Percentiles rank a stretch among this genome's conserved stretches.
These are phyloP conservation scores for Alloascoidea africana DNA, from an alignment of 805 yeast species.

Conservation along the genomic window DNA sequence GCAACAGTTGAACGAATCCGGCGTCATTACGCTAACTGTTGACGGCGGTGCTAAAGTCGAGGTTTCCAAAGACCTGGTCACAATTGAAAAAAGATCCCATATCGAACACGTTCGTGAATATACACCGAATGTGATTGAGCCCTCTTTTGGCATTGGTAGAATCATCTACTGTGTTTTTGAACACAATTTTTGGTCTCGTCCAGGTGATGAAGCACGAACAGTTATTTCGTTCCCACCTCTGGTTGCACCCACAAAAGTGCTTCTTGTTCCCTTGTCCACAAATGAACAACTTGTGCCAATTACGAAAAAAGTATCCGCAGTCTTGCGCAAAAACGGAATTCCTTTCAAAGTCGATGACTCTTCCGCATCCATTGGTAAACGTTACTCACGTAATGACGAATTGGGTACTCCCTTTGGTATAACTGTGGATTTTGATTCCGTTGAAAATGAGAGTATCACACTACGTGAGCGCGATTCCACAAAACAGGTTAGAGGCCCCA, in stretches of 20 bases:
- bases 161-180: slow-evolving; percentile 86
- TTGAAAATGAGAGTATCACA: slow-evolving; percentile 78
- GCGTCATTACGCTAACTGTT: slow-evolving; percentile 51
- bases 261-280: slow-evolving; percentile 85
- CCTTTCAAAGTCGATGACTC: slow-evolving; percentile 96
- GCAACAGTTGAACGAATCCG: slow-evolving; percentile 44
- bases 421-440: slow-evolving; percentile 90
- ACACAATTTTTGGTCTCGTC: slow-evolving; percentile 91
- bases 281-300: slow-evolving; percentile 69
- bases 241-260: slow-evolving; percentile 95
- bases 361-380: slow-evolving; percentile 92
- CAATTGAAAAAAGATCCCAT: slow-evolving; percentile 62
- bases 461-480: slow-evolving; percentile 96
- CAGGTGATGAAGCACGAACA: slow-evolving; percentile 78
- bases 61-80: slow-evolving; percentile 55
- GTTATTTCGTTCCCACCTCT: slow-evolving; percentile 87
- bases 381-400: slow-evolving; percentile 97
- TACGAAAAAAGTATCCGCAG: slow-evolving; percentile 49
- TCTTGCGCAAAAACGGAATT: slow-evolving; percentile 65
- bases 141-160: slow-evolving; percentile 98
- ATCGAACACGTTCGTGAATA: slow-evolving; percentile 89
- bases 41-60: slow-evolving; percentile 52
- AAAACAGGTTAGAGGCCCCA: slow-evolving; percentile 87
- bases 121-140: slow-evolving; percentile 96
- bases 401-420: slow-evolving; percentile 98